Percentiles rank a stretch among this genome's conserved stretches.
Conservation (phyloP, 352 stramenopile species). For the Globisporangium paroecandrum region DNA sequence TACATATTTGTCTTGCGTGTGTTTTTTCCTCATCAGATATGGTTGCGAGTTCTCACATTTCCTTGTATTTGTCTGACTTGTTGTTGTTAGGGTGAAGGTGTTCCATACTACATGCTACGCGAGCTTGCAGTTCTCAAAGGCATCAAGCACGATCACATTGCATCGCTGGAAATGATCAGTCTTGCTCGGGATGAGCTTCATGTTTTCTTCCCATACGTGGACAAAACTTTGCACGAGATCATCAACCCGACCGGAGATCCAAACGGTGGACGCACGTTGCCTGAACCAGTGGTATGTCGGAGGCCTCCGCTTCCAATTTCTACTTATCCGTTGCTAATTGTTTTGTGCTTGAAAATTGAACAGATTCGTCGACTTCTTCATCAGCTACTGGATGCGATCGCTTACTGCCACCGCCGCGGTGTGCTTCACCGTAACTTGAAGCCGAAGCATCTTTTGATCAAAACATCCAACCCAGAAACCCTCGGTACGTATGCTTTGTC, state of each 20-base stretch:
- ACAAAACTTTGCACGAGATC: constrained; percentile 89
- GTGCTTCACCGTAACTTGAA: constrained; percentile 90
- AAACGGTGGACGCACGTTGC: constrained; percentile 67
- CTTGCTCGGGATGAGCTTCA: constrained; percentile 85
- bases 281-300: constrained; percentile 65
- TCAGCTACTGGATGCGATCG: constrained; percentile 84
- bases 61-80: background rate
- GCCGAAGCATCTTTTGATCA: constrained; percentile 87
- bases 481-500: constrained; percentile 37
- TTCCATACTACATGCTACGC: constrained; percentile 92
- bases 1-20: constrained; percentile 17
- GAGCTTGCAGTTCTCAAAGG: constrained; percentile 87
- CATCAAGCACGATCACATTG: constrained; percentile 87
- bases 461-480: constrained; percentile 54
- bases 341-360: background rate
- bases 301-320: background rate
- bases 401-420: constrained; percentile 84
- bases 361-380: constrained; percentile 80
- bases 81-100: constrained; percentile 72
- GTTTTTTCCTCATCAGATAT: background rate
- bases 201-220: constrained; percentile 89
- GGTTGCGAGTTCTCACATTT: constrained; percentile 7
- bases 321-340: background rate
- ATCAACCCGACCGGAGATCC: constrained; percentile 88
- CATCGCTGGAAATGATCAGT: constrained; percentile 84